Conservation (phyloP, 768 basidiomycete genomes). For the Suillus plorans region DNA sequence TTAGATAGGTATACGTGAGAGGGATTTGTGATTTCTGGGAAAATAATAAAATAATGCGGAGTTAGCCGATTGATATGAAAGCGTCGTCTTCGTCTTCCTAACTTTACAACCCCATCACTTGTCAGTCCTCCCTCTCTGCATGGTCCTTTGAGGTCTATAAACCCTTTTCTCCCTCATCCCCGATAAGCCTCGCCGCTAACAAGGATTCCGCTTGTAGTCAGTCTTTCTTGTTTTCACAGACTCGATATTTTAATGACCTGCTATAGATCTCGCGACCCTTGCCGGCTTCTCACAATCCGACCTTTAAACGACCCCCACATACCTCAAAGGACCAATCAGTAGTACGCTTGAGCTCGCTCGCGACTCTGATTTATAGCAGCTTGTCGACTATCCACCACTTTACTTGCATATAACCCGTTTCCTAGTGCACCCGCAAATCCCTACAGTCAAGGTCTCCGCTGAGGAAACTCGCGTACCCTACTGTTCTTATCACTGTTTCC, state of each 20-base stretch:
- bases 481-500: slow-evolving; percentile 12
- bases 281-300: slow-evolving; percentile 70
- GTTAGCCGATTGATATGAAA: slow-evolving; percentile 28
- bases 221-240: slow-evolving; percentile 10
- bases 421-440: slow-evolving; percentile 4
- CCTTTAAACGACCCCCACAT: slow-evolving; percentile 29
- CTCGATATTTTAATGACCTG: background rate
- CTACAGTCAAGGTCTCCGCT: slow-evolving; percentile 38
- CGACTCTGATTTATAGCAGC: slow-evolving; percentile 38
- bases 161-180: slow-evolving; percentile 30
- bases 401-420: slow-evolving; percentile 12
- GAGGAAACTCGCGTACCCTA: slow-evolving; percentile 46
- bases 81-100: slow-evolving; percentile 20
- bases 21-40: slow-evolving; percentile 3
- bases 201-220: slow-evolving; percentile 55
- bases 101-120: slow-evolving; percentile 1
- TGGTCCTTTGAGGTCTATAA: slow-evolving; percentile 35
- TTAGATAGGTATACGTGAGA: slow-evolving; percentile 23
- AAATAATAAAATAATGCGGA: slow-evolving; percentile 19
- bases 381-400: slow-evolving; percentile 12
- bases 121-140: slow-evolving; percentile 26
- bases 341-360: slow-evolving; percentile 76
- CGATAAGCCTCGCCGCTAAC: slow-evolving; percentile 46
- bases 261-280: slow-evolving; percentile 90
- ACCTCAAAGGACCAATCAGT: slow-evolving; percentile 40